Conservation (phyloP, 331 rosid genomes). For the Acacia concinna region DNA sequence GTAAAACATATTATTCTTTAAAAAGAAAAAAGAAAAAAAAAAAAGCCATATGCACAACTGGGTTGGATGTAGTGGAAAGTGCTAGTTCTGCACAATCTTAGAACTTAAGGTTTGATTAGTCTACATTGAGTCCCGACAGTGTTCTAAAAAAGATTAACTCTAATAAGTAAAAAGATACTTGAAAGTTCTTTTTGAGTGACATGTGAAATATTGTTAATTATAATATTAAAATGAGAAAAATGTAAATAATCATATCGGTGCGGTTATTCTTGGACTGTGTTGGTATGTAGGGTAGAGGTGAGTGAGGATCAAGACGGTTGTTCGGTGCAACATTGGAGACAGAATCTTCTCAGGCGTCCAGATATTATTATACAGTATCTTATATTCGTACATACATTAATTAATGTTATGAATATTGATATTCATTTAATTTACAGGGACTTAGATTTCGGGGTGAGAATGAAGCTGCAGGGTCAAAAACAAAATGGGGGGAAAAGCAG, state of each 20-base stretch:
- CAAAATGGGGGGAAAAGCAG: neutral
- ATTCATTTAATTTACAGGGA: neutral
- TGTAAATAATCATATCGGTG: neutral
- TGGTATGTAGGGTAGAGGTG: neutral
- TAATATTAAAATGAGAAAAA: neutral
- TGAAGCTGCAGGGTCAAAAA: neutral
- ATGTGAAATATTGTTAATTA: neutral
- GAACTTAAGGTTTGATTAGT: no score
- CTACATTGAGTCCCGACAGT: no score
- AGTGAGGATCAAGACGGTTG: neutral
- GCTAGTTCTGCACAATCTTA: no score
- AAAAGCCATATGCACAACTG: no score
- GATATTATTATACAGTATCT: neutral
- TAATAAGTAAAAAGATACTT: no score
- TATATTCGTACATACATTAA: neutral
- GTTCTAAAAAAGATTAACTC: no score
- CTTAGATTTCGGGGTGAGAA: neutral
- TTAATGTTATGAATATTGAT: neutral
- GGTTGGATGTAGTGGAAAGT: no score
- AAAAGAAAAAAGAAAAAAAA: no score
- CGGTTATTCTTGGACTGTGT: neutral
- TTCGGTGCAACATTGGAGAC: neutral
- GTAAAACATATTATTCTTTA: neutral
- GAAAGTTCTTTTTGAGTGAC: neutral
- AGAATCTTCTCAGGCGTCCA: neutral